Evolutionary conservation across 2,329 filamentous ascomycete species (phyloP).

Genomic region (Ceratocystis diversiconidia): DNA sequence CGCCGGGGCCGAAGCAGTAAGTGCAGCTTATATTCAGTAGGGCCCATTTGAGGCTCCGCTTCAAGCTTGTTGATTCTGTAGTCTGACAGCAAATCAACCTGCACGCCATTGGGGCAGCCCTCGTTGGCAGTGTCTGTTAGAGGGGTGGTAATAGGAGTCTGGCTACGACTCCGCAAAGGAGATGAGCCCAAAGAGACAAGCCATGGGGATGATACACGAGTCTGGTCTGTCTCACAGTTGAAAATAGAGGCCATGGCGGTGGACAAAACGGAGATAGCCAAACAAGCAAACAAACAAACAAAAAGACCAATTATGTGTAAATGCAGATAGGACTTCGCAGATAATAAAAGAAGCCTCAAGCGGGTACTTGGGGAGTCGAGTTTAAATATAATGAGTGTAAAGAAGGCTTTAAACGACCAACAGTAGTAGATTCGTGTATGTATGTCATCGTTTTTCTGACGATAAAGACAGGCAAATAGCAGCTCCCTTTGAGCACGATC

Average conservation of each 20-base stretch:
- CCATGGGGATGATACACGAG: constrained; percentile 85
- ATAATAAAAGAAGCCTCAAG: neutral
- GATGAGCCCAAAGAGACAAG: constrained; percentile 40
- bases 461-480: constrained; percentile 6
- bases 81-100: constrained; percentile 37
- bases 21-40: constrained; percentile 94
- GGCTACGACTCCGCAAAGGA: constrained; percentile 7
- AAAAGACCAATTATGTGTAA: neutral
- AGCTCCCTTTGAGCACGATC: neutral
- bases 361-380: neutral
- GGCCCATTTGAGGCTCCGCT: constrained; percentile 84
- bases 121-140: constrained; percentile 19
- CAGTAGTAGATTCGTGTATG: constrained; percentile 8
- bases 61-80: constrained; percentile 63
- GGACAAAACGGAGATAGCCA: constrained; percentile 12
- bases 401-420: neutral
- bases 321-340: too few species aligned
- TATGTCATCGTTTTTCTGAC: constrained; percentile 15
- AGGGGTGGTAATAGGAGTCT: constrained; percentile 20
- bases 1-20: constrained; percentile 67
- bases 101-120: constrained; percentile 5
- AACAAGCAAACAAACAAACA: neutral
- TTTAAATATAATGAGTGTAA: neutral
- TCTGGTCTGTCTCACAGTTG: constrained; percentile 80
- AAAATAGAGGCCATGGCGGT: constrained; percentile 78